These are phyloP conservation scores for Cokeromyces recurvatus DNA, from an alignment of 371 early-diverging fungal genomes.

Conservation along the genomic window DNA sequence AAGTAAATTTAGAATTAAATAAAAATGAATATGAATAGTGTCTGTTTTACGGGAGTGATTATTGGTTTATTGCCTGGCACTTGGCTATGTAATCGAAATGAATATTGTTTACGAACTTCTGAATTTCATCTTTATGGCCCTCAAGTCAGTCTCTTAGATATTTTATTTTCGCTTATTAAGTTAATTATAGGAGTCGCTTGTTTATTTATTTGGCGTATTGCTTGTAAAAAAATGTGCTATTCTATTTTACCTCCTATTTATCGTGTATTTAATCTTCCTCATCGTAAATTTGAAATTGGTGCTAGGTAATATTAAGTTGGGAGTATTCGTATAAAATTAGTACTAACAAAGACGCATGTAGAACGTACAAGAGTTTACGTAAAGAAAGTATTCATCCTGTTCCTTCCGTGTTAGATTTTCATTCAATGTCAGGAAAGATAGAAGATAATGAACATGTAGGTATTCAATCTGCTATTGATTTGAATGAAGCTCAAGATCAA, in stretches of 20 bases:
- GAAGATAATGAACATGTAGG: conserved; percentile 49
- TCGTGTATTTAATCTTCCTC: conserved; percentile 56
- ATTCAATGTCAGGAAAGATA: conserved; percentile 40
- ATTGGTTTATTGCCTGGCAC: conserved; percentile 66
- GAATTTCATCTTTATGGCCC: conserved; percentile 37
- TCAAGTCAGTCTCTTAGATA: conserved; percentile 15
- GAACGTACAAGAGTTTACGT: conserved; percentile 56
- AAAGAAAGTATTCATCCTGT: conserved; percentile 58
- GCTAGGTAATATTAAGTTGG: conserved; percentile 41
- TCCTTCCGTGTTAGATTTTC: conserved; percentile 60
- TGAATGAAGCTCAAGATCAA: conserved; percentile 44
- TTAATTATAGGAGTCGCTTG: conserved; percentile 49
- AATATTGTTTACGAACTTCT: conserved; percentile 31
- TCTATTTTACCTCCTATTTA: conserved; percentile 58
- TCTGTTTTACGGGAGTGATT: conserved; percentile 68
- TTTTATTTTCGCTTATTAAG: conserved; percentile 38
- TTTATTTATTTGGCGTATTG: conserved; percentile 62
- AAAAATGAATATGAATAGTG: no score
- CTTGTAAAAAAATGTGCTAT: conserved; percentile 55
- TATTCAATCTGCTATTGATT: conserved; percentile 52
- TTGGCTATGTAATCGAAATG: conserved; percentile 45
- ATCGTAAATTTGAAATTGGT: conserved; percentile 52
- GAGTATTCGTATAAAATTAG: no score
- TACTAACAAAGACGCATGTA: no score
- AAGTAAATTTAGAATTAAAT: no score